These are phyloP conservation scores for Monilinia vaccinii-corymbosi DNA, from an alignment of 2,329 filamentous ascomycete species.

Conservation along the genomic window DNA sequence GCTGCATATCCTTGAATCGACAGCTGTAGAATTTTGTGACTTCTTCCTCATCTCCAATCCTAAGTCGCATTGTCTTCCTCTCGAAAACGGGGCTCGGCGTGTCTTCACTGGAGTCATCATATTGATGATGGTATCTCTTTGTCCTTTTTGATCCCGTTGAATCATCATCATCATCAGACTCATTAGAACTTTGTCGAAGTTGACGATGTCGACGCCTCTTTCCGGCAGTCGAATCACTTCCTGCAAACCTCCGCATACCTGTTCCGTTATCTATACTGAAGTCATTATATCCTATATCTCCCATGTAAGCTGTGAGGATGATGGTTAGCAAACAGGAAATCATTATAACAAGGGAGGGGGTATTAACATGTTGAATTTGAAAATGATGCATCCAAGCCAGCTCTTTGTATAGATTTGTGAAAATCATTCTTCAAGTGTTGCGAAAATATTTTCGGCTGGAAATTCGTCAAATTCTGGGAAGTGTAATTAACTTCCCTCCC, in stretches of 20 bases:
- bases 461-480: slow-evolving; percentile 17
- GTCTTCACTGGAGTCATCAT: slow-evolving; percentile 16
- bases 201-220: slow-evolving; percentile 11
- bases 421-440: slow-evolving; percentile 15
- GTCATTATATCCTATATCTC: slow-evolving; percentile 16
- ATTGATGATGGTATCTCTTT: slow-evolving; percentile 15
- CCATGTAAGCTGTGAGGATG: slow-evolving; percentile 14
- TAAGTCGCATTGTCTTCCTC: slow-evolving; percentile 31
- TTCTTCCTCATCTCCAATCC: slow-evolving; percentile 43
- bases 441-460: slow-evolving; percentile 19
- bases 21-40: slow-evolving; percentile 52
- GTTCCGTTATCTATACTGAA: slow-evolving; percentile 14
- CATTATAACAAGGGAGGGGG: background rate
- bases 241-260: slow-evolving; percentile 13
- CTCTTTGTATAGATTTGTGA: slow-evolving; percentile 9
- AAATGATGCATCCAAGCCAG: slow-evolving; percentile 9
- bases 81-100: slow-evolving; percentile 13
- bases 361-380: slow-evolving; percentile 7
- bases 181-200: slow-evolving; percentile 17
- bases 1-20: slow-evolving; percentile 57
- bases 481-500: slow-evolving; percentile 21
- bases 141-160: slow-evolving; percentile 15
- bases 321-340: background rate
- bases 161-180: slow-evolving; percentile 22
- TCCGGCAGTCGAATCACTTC: slow-evolving; percentile 14